Percentiles rank a stretch among this genome's conserved stretches.
Evolutionary conservation across 169 alveolate species (phyloP).

Genomic region (Cryptosporidium sp.): DNA sequence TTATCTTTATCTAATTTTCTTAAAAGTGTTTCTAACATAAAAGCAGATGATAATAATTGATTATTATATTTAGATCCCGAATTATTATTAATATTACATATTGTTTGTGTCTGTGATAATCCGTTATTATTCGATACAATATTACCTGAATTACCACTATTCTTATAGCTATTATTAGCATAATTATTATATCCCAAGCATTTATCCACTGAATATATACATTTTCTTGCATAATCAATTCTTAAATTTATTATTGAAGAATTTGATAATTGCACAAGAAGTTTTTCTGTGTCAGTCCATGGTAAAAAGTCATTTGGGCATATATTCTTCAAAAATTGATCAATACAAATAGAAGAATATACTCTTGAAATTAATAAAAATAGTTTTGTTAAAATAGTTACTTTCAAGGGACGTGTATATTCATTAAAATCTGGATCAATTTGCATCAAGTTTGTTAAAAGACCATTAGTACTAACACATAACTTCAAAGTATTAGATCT

Average conservation of each 20-base stretch:
- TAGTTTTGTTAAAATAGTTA: conserved; percentile 87
- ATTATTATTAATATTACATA: background rate
- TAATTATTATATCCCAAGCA: background rate
- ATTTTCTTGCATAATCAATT: conserved; percentile 53
- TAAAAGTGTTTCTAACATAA: conserved; percentile 35
- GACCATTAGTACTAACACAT: conserved; percentile 71
- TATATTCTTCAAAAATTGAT: conserved; percentile 84
- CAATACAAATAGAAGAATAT: conserved; percentile 87
- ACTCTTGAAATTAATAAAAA: conserved; percentile 86
- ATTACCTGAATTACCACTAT: background rate
- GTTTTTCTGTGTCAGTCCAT: conserved; percentile 89
- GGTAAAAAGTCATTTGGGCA: conserved; percentile 87
- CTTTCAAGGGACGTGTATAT: conserved; percentile 85
- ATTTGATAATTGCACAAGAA: conserved; percentile 78
- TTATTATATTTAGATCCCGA: conserved; percentile 8
- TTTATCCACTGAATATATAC: conserved; percentile 58
- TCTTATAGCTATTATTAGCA: background rate
- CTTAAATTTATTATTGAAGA: conserved; percentile 56
- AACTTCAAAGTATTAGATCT: conserved; percentile 79
- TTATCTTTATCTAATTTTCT: conserved; percentile 50
- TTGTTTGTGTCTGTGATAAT: background rate
- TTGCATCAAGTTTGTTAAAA: conserved; percentile 66
- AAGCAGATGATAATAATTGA: conserved; percentile 47
- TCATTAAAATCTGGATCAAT: conserved; percentile 74
- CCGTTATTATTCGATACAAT: background rate